Conservation (phyloP, 768 basidiomycete species). For the Phylloporus rhodoxanthus region DNA sequence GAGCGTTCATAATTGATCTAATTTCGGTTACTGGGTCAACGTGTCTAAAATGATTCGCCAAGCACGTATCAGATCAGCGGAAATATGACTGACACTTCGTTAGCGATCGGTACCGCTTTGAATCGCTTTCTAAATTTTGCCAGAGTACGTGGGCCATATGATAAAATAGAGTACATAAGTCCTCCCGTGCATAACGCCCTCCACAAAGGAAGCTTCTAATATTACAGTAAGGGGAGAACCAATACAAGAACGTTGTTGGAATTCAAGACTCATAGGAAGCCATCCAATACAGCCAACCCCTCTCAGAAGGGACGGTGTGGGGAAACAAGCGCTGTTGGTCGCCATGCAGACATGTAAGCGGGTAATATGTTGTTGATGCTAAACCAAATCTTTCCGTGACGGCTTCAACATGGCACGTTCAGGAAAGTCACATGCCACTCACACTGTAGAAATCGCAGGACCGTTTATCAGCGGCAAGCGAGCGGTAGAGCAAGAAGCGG, state of each 20-base stretch:
- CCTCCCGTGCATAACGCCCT: neutral
- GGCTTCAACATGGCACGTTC: neutral
- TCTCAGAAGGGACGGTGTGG: too few species aligned
- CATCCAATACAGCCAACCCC: neutral
- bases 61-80: neutral
- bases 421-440: neutral
- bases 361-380: slow-evolving; percentile 12
- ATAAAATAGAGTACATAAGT: neutral
- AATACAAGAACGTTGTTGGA: neutral
- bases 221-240: neutral
- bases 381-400: slow-evolving; percentile 13
- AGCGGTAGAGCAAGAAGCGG: slow-evolving; percentile 16
- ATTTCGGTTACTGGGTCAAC: neutral
- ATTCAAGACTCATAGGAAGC: neutral
- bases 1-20: slow-evolving; percentile 18
- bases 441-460: slow-evolving; percentile 24
- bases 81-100: neutral
- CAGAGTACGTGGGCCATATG: neutral
- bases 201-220: neutral
- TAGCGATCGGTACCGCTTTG: neutral
- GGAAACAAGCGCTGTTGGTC: neutral
- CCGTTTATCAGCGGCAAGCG: slow-evolving; percentile 13
- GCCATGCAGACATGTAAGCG: slow-evolving; percentile 6
- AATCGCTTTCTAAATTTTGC: too few species aligned
- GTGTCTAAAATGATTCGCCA: neutral